phyloP scores from a whole-genome alignment of 2,329 filamentous ascomycete genomes.

The Hymenoscyphus linearis region DNA sequence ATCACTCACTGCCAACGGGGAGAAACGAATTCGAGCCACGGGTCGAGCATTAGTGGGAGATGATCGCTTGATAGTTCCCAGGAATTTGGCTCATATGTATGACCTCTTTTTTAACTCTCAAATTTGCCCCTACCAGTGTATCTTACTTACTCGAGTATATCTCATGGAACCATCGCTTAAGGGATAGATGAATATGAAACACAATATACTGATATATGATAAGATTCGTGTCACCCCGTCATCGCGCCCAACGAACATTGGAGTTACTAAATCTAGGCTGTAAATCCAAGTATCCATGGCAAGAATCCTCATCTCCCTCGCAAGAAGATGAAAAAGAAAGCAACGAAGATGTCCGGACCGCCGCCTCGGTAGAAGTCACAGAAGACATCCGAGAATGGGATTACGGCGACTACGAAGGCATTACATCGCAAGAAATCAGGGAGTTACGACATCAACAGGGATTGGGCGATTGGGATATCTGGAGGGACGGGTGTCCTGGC shows the following conservation, averaged over 20 bases:
- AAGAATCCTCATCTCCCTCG: conserved; percentile 39
- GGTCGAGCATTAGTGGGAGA: conserved; percentile 78
- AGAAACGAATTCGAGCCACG: conserved; percentile 69
- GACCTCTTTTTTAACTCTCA: conserved; percentile 29
- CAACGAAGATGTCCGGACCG: conserved; percentile 45
- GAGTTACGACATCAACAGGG: conserved; percentile 52
- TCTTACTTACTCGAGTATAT: no score
- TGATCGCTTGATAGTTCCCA: conserved; percentile 79
- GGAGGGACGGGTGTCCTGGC: conserved; percentile 79
- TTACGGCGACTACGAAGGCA: conserved; percentile 81
- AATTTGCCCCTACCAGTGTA: not conserved
- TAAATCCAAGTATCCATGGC: conserved; percentile 67
- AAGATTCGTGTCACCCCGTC: conserved; percentile 83
- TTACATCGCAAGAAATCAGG: conserved; percentile 66
- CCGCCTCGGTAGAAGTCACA: conserved; percentile 60
- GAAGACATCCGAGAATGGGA: conserved; percentile 68
- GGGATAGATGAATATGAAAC: no score
- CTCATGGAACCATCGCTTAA: no score
- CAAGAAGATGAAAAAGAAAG: not conserved
- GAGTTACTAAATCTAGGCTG: conserved; percentile 76
- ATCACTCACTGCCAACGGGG: conserved; percentile 74
- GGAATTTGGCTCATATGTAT: conserved; percentile 77
- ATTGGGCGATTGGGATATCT: conserved; percentile 69
- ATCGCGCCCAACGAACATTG: conserved; percentile 81
- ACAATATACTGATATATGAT: not conserved